Evolutionary conservation across 2,329 filamentous ascomycete genomes (phyloP), one percentile per base, ranked within the genome.

Genomic region (Penicillium sp.): DNA sequence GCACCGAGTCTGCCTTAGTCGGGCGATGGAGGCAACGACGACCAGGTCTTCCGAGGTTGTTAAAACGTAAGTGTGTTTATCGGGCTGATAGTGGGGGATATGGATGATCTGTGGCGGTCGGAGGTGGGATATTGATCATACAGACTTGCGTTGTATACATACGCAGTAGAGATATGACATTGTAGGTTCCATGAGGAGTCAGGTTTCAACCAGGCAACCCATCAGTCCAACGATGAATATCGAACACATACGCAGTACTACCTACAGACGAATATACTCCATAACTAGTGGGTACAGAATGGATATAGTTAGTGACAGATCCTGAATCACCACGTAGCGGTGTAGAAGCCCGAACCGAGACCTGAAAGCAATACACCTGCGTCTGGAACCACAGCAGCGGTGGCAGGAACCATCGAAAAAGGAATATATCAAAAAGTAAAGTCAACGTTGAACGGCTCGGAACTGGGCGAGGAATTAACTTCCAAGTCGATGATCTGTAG

Each of bases 301-400:
- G 4, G 14, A 40, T 41, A 22, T 47, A 29, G 27, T n/a, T 27
- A 28, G 22, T 42, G 27, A 43, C 18, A 36, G n/a, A 48, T 42
- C 45, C 35, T 25, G 27, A 25, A 43, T 43, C 46, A 48, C 30
- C 29, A 40, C 45, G 22, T 49, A 40, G 47, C 47, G 41, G 47
- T 46, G 47, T 46, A 49, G 41, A 46, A 29, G 6, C 13, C 45
- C 22, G 37, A 41, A 30, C 22, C 22, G 8, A 7, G 22, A 42
- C 45, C 37, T 30, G 25, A 39, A 39, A 13, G n/a, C n/a, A 34
- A 4, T 28, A 46, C 35, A 31, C n/a, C 3, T 35, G 5, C 18
- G 28, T 27, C 29, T 27, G 12, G 27, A 46, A 33, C 43, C 43
- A 46, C 34, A 37, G 25, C 36, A n/a, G n/a, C n/a, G 29, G 39